Percentiles rank a stretch among this genome's conserved stretches.
Evolutionary conservation across 805 yeast genomes (phyloP).

Genomic region (Metschnikowia gelsemii): DNA sequence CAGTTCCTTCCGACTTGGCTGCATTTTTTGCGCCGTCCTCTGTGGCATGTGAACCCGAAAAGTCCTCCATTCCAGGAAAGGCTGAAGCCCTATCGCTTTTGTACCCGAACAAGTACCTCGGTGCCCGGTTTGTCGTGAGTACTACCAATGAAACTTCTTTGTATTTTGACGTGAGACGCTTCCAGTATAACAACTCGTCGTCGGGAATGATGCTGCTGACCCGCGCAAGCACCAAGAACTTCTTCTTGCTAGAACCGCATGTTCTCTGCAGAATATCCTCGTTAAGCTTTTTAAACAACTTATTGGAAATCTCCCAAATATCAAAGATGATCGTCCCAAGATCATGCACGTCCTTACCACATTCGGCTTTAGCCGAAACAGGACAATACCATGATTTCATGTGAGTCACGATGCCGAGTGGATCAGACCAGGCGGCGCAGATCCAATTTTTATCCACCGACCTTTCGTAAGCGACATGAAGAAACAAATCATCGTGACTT

Average conservation of each 20-base stretch:
- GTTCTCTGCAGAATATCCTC: constrained; percentile 34
- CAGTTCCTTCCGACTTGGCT: constrained; percentile 6
- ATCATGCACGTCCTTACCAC: constrained; percentile 22
- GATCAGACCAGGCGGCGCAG: constrained; percentile 87
- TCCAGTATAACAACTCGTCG: constrained; percentile 80
- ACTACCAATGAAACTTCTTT: constrained; percentile 62
- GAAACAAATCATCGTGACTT: constrained; percentile 62
- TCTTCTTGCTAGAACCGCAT: constrained; percentile 48
- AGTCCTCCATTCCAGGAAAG: too few species aligned
- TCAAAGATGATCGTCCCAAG: constrained; percentile 57
- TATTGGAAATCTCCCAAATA: constrained; percentile 60
- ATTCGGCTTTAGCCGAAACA: constrained; percentile 9
- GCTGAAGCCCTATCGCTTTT: too few species aligned
- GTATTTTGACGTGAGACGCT: constrained; percentile 61
- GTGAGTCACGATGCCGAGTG: constrained; percentile 62
- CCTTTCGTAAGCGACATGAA: constrained; percentile 84
- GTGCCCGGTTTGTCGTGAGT: constrained; percentile 61
- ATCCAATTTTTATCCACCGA: constrained; percentile 83
- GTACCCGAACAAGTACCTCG: constrained; percentile 41
- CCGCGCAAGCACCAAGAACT: constrained; percentile 66
- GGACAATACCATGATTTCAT: constrained; percentile 63
- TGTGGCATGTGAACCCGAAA: too few species aligned
- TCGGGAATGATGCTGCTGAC: constrained; percentile 74
- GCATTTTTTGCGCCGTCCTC: background rate
- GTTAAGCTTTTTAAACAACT: constrained; percentile 37